Evolutionary conservation across 2,329 filamentous ascomycete species (phyloP).

Genomic region (Fusarium oligoseptatum): DNA sequence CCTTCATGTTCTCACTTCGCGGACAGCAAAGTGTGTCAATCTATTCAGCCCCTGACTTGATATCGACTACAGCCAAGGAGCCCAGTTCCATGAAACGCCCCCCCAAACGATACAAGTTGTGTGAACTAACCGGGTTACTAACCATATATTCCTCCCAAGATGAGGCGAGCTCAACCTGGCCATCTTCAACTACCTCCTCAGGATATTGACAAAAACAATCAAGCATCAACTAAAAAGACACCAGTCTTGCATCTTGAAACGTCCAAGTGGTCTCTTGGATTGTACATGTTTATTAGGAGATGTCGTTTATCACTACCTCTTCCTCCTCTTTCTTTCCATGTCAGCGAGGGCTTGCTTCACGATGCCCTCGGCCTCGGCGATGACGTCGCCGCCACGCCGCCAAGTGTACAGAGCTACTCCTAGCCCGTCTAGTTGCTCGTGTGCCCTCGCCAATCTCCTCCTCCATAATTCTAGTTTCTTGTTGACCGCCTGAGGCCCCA

Average conservation of each 20-base stretch:
- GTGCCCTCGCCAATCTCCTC: constrained; percentile 74
- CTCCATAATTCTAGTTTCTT: constrained; percentile 82
- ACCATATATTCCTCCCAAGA: too few species aligned
- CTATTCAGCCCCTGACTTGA: neutral
- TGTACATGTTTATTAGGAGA: constrained; percentile 8
- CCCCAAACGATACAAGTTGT: neutral
- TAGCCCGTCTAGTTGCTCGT: constrained; percentile 70
- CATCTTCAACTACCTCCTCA: neutral
- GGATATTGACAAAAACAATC: neutral
- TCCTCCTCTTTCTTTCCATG: constrained; percentile 51
- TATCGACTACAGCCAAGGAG: neutral
- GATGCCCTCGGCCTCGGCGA: constrained; percentile 73
- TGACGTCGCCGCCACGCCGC: constrained; percentile 79
- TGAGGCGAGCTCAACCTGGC: neutral
- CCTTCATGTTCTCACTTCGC: neutral
- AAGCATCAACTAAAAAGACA: neutral
- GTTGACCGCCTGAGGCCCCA: constrained; percentile 59
- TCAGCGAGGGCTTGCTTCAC: constrained; percentile 68
- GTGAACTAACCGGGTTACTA: too few species aligned
- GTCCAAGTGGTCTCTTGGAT: neutral
- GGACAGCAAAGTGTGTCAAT: neutral
- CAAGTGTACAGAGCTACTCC: constrained; percentile 80
- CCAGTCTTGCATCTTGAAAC: neutral
- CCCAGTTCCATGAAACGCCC: too few species aligned
- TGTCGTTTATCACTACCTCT: constrained; percentile 7